Conservation (phyloP, 1,284 basidiomycete species). For the Moniliophthora roreri region DNA sequence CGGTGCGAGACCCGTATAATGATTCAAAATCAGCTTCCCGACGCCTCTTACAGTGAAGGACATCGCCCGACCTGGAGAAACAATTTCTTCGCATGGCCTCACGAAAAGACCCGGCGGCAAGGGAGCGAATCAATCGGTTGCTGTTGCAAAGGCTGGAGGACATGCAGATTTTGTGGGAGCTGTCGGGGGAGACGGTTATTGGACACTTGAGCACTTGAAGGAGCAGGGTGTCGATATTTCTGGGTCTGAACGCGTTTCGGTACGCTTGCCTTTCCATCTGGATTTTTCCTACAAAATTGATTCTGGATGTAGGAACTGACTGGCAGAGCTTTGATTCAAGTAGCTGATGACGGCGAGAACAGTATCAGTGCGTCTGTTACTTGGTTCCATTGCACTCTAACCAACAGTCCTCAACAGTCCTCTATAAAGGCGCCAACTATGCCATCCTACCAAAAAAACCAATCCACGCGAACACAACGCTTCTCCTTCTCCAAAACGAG, state of each 20-base stretch:
- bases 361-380: constrained; percentile 45
- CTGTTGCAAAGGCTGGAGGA: constrained; percentile 48
- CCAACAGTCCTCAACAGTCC: constrained; percentile 32
- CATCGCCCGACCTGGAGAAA: constrained; percentile 55
- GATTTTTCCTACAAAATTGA: neutral
- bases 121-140: constrained; percentile 60
- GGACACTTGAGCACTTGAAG: constrained; percentile 40
- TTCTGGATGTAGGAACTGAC: constrained; percentile 40
- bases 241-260: constrained; percentile 30
- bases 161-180: constrained; percentile 46
- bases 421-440: constrained; percentile 57
- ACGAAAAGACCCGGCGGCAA: constrained; percentile 54
- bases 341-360: constrained; percentile 55
- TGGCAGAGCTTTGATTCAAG: constrained; percentile 58
- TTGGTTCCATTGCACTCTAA: neutral
- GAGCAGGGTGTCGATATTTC: constrained; percentile 31
- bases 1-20: constrained; percentile 28
- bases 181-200: constrained; percentile 47
- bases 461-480: constrained; percentile 35
- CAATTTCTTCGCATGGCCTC: constrained; percentile 48
- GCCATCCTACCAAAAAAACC: constrained; percentile 31
- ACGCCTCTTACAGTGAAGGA: constrained; percentile 36
- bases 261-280: neutral
- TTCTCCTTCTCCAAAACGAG: constrained; percentile 59
- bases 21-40: neutral